Conservation (phyloP, 1,284 basidiomycete genomes). For the Heterobasidion parviporum region DNA sequence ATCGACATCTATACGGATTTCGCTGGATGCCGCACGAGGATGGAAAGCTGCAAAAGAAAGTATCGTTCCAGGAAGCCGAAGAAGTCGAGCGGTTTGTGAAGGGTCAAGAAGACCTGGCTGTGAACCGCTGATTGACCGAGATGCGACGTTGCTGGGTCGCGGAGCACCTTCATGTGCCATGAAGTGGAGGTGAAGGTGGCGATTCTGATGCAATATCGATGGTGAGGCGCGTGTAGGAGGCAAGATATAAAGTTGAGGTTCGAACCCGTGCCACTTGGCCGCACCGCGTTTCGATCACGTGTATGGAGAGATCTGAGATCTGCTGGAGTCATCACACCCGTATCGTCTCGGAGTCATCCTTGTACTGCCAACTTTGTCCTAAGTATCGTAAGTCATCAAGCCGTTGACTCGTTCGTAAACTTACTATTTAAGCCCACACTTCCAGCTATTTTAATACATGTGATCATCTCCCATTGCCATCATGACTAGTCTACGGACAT, state of each 20-base stretch:
- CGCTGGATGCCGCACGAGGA: constrained; percentile 50
- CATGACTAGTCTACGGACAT: constrained; percentile 60
- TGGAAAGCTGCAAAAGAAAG: constrained; percentile 65
- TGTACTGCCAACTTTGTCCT: too few relatives aligned
- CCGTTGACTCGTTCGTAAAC: not conserved
- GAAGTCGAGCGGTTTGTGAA: constrained; percentile 47
- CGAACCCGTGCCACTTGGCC: too few relatives aligned
- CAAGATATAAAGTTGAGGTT: too few relatives aligned
- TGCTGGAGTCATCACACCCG: too few relatives aligned
- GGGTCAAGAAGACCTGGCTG: constrained; percentile 53
- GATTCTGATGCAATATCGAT: not conserved
- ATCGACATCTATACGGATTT: constrained; percentile 23
- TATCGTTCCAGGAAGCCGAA: constrained; percentile 43
- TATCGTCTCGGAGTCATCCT: too few relatives aligned
- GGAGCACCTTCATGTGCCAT: not conserved
- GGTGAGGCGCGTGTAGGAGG: too few relatives aligned
- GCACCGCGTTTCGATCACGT: too few relatives aligned
- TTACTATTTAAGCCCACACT: not conserved
- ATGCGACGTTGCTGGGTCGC: not conserved
- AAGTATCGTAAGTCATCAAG: not conserved
- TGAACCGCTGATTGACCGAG: constrained; percentile 15
- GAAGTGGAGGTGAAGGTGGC: not conserved
- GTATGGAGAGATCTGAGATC: too few relatives aligned
- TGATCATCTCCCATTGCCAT: constrained; percentile 5
- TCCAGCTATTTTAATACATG: not conserved